Evolutionary conservation across 106 monocot genomes (phyloP).

Genomic region (Hemerocallis citrina): DNA sequence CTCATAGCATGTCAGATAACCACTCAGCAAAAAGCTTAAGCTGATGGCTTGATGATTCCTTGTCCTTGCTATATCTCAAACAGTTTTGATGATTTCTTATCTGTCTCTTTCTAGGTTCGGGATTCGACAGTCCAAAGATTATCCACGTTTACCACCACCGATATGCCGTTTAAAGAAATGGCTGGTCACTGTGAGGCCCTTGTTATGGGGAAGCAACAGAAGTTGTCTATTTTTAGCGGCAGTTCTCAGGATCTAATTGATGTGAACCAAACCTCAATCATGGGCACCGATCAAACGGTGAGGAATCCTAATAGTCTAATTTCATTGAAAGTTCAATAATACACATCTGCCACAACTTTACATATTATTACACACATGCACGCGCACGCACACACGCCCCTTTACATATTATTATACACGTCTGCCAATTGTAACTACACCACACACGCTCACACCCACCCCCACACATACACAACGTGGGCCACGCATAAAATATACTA

Average conservation of each 20-base stretch:
- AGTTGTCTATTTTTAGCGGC: constrained; percentile 42
- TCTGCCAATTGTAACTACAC: too few species aligned
- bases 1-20: too few species aligned
- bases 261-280: constrained; percentile 4
- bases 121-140: constrained; percentile 40
- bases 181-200: constrained; percentile 80
- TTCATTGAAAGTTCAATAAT: neutral
- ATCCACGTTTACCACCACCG: constrained; percentile 51
- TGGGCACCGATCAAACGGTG: constrained; percentile 1
- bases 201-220: constrained; percentile 67
- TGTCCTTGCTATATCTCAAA: too few species aligned
- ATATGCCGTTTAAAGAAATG: constrained; percentile 83
- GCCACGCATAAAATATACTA: too few species aligned
- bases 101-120: constrained; percentile 4
- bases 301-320: neutral
- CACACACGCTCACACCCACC: too few species aligned
- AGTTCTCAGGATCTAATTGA: neutral
- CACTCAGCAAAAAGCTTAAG: too few species aligned
- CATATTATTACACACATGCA: too few species aligned
- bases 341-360: too few species aligned
- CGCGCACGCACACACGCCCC: too few species aligned
- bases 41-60: too few species aligned
- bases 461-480: too few species aligned
- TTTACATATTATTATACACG: too few species aligned
- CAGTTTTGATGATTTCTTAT: neutral